Conservation (phyloP, 192 early-diverging fungal species). For the Coemansia sp. region DNA sequence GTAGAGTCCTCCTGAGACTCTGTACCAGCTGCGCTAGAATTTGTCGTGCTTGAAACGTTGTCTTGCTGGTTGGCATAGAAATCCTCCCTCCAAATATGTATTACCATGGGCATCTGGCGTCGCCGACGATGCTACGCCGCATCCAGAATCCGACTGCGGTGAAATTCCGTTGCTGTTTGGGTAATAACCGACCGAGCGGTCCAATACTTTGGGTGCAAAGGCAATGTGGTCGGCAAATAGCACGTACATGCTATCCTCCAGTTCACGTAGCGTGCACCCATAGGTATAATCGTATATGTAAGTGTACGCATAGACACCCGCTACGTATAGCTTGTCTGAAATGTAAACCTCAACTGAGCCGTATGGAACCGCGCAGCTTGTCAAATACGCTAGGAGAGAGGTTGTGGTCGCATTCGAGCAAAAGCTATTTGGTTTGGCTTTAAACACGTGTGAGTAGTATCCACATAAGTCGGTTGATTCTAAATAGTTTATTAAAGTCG, state of each 20-base stretch:
- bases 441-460: background rate
- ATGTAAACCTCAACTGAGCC: background rate
- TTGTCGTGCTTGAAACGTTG: background rate
- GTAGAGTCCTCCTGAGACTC: background rate
- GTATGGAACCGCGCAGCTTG: background rate
- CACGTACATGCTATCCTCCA: background rate
- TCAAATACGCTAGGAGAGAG: background rate
- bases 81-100: background rate
- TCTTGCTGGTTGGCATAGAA: background rate
- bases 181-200: too few relatives aligned
- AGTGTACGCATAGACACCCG: background rate
- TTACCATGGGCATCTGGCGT: background rate
- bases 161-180: too few relatives aligned
- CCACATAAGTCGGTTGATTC: background rate
- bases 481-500: background rate
- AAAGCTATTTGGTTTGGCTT: background rate
- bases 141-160: background rate
- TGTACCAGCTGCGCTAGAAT: background rate
- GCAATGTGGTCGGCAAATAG: slow-evolving; percentile 3
- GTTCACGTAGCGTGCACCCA: background rate
- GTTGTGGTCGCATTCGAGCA: background rate
- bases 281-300: background rate
- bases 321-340: background rate
- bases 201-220: background rate
- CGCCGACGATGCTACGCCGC: background rate